A percentile compares a stretch with the other conserved stretches of the same genome.
Evolutionary conservation across 306 rosid genomes (phyloP).

Genomic region (Casuarina glauca): DNA sequence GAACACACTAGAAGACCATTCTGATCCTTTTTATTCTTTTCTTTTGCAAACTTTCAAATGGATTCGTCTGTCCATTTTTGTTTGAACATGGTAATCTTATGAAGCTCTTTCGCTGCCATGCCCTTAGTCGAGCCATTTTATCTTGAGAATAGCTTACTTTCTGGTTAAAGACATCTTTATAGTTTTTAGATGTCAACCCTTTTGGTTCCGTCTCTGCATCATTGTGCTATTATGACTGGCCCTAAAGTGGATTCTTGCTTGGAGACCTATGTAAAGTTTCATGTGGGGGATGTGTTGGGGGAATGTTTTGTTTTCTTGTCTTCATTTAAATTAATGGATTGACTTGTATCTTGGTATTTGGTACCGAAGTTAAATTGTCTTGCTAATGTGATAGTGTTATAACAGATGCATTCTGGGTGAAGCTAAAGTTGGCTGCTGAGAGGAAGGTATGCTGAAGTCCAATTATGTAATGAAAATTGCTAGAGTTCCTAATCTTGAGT

Average conservation of each 20-base stretch:
- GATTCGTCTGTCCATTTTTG: not conserved
- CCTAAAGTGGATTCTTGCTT: not conserved
- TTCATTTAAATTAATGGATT: not conserved
- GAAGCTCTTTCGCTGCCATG: not conserved
- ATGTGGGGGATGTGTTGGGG: not conserved
- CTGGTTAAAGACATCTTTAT: not conserved
- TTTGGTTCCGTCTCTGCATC: not conserved
- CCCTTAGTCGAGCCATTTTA: not conserved
- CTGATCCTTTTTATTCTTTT: not conserved
- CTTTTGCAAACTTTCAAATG: not conserved
- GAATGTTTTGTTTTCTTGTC: not conserved
- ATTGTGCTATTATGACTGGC: not conserved
- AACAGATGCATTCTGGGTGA: conserved; percentile 83
- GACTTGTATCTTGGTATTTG: not conserved
- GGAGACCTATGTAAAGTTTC: conserved; percentile 7
- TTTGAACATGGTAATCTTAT: not conserved
- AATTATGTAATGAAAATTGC: not conserved
- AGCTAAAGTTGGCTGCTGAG: conserved; percentile 69
- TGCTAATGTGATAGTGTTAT: conserved; percentile 36
- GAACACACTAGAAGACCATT: not conserved
- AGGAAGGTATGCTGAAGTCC: conserved; percentile 56
- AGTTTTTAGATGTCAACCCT: not conserved
- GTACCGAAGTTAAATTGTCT: not conserved
- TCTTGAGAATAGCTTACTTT: not conserved
- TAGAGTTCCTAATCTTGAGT: not conserved